Evolutionary conservation across 805 yeast species (phyloP), one percentile per base, ranked within the genome.

Genomic region (Alloascoidea africana): DNA sequence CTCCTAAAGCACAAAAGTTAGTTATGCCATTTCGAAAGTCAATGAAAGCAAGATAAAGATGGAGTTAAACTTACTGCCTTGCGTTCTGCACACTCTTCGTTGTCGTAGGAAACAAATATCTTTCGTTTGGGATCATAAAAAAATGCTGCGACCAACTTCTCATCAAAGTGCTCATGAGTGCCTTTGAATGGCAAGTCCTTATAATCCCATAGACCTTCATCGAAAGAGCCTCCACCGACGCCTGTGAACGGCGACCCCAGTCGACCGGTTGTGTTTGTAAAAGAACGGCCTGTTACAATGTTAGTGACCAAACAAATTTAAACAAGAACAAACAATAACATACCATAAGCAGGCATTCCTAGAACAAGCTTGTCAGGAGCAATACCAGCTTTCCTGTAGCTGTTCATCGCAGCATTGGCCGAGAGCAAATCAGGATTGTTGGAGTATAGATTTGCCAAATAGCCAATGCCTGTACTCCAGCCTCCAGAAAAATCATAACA

Each of bases 301-400:
- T n/a, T n/a, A n/a, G n/a, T n/a, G n/a, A n/a, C n/a, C n/a, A n/a
- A n/a, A n/a, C n/a, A n/a, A n/a, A n/a, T n/a, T n/a, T n/a, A n/a
- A n/a, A n/a, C n/a, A n/a, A n/a, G n/a, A n/a, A n/a, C n/a, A n/a
- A n/a, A 23, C n/a, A n/a, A 62, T 2, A 40, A 41, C 37, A 71
- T 58, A 0, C 96, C 97, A 53, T 86, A 91, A 14, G 74, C 59
- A 0, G 97, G 96, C 78, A 87, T 80, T 0, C 97, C 98, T 18
- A 91, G 48, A 1, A 79, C 62, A 4, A 89, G 44, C 49, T 83
- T 81, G 0, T 44, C 30, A 0, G 76, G 45, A 0, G 54, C 39
- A 1, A 77, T 63, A 0, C 76, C 72, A 1, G 45, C 40, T 0
- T 47, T 15, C 0, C 65, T 17, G 55, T 77, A 70, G 38, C 49